Evolutionary conservation across 2,329 filamentous ascomycete genomes (phyloP).

Genomic region (Penicillium sumatraense): DNA sequence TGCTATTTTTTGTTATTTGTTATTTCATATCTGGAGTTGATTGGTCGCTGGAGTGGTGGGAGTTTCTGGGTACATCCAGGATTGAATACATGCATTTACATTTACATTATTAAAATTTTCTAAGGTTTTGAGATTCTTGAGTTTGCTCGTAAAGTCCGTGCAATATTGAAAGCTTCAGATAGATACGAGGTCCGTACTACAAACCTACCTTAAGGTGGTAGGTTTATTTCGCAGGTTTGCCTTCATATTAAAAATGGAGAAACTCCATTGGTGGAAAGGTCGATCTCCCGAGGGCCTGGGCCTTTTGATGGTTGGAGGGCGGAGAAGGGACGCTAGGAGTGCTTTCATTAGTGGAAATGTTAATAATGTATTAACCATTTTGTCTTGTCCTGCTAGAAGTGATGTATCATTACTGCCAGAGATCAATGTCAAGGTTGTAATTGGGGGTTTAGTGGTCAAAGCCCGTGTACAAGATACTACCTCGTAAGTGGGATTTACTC

Average conservation of each 20-base stretch:
- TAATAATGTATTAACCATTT: neutral
- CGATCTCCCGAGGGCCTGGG: neutral
- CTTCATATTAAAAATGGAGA: too few relatives aligned
- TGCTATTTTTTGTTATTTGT: neutral
- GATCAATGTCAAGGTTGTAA: too few relatives aligned
- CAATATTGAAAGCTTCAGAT: neutral
- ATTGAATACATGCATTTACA: constrained; percentile 7
- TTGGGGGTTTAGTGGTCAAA: too few relatives aligned
- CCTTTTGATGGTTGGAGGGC: neutral
- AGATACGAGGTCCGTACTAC: neutral
- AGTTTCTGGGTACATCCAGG: neutral
- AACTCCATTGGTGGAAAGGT: neutral
- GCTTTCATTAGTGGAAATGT: neutral
- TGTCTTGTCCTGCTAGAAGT: neutral
- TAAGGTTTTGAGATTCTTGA: too few relatives aligned
- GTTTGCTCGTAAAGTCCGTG: too few relatives aligned
- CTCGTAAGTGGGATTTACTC: neutral
- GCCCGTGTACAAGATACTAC: too few relatives aligned
- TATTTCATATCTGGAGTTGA: too few relatives aligned
- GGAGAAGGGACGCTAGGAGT: constrained; percentile 10
- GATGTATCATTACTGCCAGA: constrained; percentile 1
- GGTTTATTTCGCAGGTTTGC: too few relatives aligned
- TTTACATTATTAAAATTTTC: neutral
- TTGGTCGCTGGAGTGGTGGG: too few relatives aligned
- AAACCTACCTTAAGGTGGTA: too few relatives aligned